Conservation (phyloP, 768 basidiomycete species). For the Crepidotus variabilis region DNA sequence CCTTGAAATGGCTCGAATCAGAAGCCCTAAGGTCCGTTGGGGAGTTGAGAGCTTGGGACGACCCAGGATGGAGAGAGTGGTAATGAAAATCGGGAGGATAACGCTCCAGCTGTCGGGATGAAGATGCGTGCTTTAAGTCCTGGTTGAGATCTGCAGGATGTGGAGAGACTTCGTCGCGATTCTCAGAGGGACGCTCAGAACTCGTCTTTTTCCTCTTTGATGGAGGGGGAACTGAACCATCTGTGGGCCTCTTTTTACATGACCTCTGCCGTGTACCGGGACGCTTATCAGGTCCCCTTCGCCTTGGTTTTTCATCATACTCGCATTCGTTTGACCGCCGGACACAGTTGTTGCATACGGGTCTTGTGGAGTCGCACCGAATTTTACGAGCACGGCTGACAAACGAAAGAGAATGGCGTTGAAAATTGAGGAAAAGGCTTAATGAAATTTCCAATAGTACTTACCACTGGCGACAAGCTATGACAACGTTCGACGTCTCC, state of each 20-base stretch:
- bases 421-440: conserved; percentile 35
- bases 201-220: conserved; percentile 43
- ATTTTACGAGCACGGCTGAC: conserved; percentile 80
- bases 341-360: conserved; percentile 78
- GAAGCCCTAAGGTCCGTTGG: conserved; percentile 26
- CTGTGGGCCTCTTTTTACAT: conserved; percentile 75
- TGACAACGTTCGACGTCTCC: conserved; percentile 66
- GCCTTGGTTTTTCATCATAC: conserved; percentile 78
- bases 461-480: conserved; percentile 83
- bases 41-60: conserved; percentile 14
- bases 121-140: neutral
- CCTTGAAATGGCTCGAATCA: conserved; percentile 2
- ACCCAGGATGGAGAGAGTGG: conserved; percentile 7
- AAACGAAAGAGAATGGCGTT: conserved; percentile 26
- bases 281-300: conserved; percentile 82
- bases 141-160: neutral
- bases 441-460: conserved; percentile 35
- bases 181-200: conserved; percentile 25
- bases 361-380: conserved; percentile 80
- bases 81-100: conserved; percentile 16
- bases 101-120: conserved; percentile 9
- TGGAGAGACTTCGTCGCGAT: conserved; percentile 27
- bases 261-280: conserved; percentile 81
- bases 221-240: conserved; percentile 45
- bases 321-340: conserved; percentile 74